A percentile compares a stretch with the other conserved stretches of the same genome.
These are phyloP conservation scores for Rhodofomes roseus DNA, from an alignment of 1,284 basidiomycete genomes.

Conservation along the genomic window DNA sequence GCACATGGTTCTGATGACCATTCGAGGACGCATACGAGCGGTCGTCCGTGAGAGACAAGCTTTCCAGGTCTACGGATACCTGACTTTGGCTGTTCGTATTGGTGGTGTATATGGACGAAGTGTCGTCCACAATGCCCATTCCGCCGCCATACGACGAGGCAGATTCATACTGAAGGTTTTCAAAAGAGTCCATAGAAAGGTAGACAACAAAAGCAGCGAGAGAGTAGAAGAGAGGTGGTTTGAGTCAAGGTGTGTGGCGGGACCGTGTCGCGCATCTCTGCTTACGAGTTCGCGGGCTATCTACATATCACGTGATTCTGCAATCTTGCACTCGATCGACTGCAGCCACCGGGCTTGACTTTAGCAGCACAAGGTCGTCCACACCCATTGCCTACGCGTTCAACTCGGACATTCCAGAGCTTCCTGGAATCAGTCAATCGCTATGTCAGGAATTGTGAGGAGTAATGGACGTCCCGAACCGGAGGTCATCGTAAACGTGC, in stretches of 20 bases:
- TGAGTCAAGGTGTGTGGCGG: constrained; percentile 11
- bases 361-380: not conserved
- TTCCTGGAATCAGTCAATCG: not conserved
- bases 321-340: not conserved
- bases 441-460: constrained; percentile 10
- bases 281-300: constrained; percentile 16
- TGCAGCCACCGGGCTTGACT: not conserved
- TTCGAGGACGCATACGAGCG: constrained; percentile 33
- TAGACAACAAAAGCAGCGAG: constrained; percentile 3
- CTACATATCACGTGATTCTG: constrained; percentile 12
- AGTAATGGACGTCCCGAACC: constrained; percentile 56
- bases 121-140: constrained; percentile 77
- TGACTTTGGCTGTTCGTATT: constrained; percentile 45
- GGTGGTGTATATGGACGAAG: constrained; percentile 78
- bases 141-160: constrained; percentile 70
- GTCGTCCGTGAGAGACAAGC: constrained; percentile 61
- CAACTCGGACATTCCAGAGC: not conserved
- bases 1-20: constrained; percentile 36
- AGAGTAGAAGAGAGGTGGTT: constrained; percentile 6
- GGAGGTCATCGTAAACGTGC: constrained; percentile 66
- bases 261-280: constrained; percentile 1
- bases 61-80: constrained; percentile 56
- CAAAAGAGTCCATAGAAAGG: constrained; percentile 72
- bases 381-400: not conserved
- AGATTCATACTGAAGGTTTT: constrained; percentile 83